Base-by-base conservation (phyloP, 805 yeast genomes). In the Sungouiozyma ichnusensis region DNA sequence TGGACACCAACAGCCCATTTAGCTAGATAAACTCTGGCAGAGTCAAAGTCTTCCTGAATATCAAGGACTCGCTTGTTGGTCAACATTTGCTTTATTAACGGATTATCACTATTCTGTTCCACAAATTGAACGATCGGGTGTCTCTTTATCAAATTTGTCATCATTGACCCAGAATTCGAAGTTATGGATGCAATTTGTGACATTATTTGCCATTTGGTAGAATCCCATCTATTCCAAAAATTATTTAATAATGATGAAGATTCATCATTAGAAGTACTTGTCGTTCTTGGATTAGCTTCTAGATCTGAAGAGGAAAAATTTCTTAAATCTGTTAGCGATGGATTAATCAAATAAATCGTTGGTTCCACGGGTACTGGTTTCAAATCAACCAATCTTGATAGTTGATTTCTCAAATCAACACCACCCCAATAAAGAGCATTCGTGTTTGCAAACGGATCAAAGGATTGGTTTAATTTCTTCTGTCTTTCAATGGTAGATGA, bases 1-100 rank as follows among this genome's bases (percentile, higher is more conserved):
- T 90, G 92, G 8, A 92, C 92, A 20, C 85, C 85, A 51, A 85
- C 73, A 0, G 97, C 97, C 97, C 97, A 92, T 65, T 87, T 88
- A 3, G 97, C 97, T 45, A 90, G 68, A 59, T 86, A 90, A 3
- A 87, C 82, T 41, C 88, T 74, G 0, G 97, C 97, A 40, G 90
- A 79, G 55, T 88, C 97, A 57, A 88, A 92, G 48, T 90, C 97
- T 48, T 85, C 57, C 43, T 92, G 85, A 19, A 90, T 75, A 43
- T 72, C 76, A 52, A 72, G 73, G 11, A 90, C 94, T 52, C 85
- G 94, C 0, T 95, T 92, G 48, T 80, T 79, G 43, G 68, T 72
- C 35, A 90, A 66, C 47, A 83, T 60, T 40, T 73, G 73, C 50
- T 73, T 74, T 18, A 72, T 55, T 37, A 58, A 58, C 4, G 53